Evolutionary conservation across 1,284 basidiomycete genomes (phyloP).

Genomic region (Trichosporon faecale): DNA sequence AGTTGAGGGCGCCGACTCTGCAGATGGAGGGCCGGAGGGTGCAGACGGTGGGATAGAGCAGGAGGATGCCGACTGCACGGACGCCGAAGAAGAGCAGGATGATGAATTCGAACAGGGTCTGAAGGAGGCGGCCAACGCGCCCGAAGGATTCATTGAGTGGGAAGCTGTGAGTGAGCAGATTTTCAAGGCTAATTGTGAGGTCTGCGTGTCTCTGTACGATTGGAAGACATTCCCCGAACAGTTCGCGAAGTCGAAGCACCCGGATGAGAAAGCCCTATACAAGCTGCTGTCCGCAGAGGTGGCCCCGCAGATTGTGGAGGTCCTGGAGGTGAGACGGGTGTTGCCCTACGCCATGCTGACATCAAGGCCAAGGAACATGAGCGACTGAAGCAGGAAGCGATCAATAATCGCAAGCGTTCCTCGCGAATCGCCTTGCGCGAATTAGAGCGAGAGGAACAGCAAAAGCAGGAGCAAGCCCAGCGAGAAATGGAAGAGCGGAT

Average conservation of each 20-base stretch:
- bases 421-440: conserved; percentile 56
- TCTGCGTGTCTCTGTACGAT: conserved; percentile 55
- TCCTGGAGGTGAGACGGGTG: conserved; percentile 40
- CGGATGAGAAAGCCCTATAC: conserved; percentile 56
- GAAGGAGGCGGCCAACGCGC: conserved; percentile 41
- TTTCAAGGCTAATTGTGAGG: conserved; percentile 31
- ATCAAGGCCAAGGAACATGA: conserved; percentile 48
- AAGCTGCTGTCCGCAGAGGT: conserved; percentile 51
- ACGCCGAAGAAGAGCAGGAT: conserved; percentile 9
- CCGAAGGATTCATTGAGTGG: conserved; percentile 53
- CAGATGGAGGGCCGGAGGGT: not conserved
- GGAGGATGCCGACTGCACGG: not conserved
- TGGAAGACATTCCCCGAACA: conserved; percentile 55
- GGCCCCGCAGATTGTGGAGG: conserved; percentile 53
- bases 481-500: conserved; percentile 54
- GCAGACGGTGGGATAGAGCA: conserved; percentile 5
- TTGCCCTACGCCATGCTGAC: not conserved
- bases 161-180: conserved; percentile 47
- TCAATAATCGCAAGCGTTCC: conserved; percentile 56
- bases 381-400: conserved; percentile 51
- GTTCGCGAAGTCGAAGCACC: conserved; percentile 54
- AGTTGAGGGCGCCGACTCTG: not conserved
- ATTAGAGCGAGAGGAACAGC: conserved; percentile 54
- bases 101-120: conserved; percentile 19
- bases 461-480: conserved; percentile 49